Percentiles rank a stretch among this genome's conserved stretches.
Evolutionary conservation across 2,329 filamentous ascomycete genomes (phyloP).

Genomic region (Claviceps purpurea): DNA sequence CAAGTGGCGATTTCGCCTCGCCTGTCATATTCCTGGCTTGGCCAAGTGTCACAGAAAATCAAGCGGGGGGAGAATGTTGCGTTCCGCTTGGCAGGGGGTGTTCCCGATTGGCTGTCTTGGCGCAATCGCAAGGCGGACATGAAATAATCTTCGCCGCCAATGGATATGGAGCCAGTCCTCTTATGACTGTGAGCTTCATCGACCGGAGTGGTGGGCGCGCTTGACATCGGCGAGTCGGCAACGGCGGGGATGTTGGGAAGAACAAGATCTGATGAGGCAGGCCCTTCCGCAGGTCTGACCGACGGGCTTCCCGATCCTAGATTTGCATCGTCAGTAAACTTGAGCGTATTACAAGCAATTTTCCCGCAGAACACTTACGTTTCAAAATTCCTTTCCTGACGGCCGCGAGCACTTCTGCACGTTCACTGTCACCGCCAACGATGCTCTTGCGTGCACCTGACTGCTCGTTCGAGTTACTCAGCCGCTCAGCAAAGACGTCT

Average conservation of each 20-base stretch:
- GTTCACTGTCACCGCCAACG: constrained; percentile 76
- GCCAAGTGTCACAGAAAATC: constrained; percentile 94
- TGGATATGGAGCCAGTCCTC: constrained; percentile 55
- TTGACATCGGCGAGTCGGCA: constrained; percentile 70
- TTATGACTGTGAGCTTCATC: constrained; percentile 60
- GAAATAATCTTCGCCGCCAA: constrained; percentile 84
- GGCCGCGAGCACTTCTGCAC: constrained; percentile 80
- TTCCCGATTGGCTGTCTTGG: constrained; percentile 66
- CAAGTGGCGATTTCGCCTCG: constrained; percentile 93
- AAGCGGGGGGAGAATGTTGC: constrained; percentile 82
- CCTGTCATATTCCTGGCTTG: constrained; percentile 87
- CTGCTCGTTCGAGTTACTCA: constrained; percentile 44
- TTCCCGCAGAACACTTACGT: constrained; percentile 36
- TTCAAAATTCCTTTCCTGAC: constrained; percentile 95
- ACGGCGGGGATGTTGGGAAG: constrained; percentile 49
- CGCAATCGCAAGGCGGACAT: constrained; percentile 60
- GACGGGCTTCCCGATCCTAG: constrained; percentile 55
- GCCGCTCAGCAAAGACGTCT: constrained; percentile 32
- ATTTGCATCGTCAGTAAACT: not conserved
- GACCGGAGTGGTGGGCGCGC: constrained; percentile 74
- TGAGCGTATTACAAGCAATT: not conserved
- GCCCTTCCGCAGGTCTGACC: constrained; percentile 45
- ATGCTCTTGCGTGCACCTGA: constrained; percentile 70
- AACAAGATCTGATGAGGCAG: constrained; percentile 32
- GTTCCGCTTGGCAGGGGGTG: constrained; percentile 56